These are phyloP conservation scores for Leishmania gerbilli DNA, from an alignment of 208 protist genomes.

Conservation along the genomic window DNA sequence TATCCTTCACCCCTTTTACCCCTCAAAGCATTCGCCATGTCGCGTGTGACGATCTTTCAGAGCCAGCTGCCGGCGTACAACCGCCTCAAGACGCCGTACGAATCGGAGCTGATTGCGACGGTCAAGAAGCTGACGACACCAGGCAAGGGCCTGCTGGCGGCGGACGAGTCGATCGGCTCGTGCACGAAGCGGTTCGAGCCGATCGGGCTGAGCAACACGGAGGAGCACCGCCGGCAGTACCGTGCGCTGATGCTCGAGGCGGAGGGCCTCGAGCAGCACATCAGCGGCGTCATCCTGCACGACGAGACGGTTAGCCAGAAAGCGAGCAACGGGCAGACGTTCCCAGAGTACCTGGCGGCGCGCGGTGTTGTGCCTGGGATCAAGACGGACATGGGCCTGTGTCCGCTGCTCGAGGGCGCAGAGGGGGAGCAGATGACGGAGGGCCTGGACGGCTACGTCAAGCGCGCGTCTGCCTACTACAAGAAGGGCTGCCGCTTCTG, in stretches of 20 bases:
- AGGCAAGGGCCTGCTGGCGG: conserved; percentile 97
- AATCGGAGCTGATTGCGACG: conserved; percentile 73
- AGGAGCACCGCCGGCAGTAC: conserved; percentile 94
- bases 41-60: conserved; percentile 78
- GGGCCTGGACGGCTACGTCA: conserved; percentile 94
- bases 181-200: conserved; percentile 95
- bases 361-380: conserved; percentile 95
- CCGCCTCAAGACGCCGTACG: conserved; percentile 78
- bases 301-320: conserved; percentile 98
- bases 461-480: conserved; percentile 95
- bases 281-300: conserved; percentile 97
- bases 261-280: conserved; percentile 91
- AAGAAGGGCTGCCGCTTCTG: conserved; percentile 96
- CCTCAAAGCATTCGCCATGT: conserved; percentile 34
- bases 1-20: background rate
- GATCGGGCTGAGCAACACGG: conserved; percentile 96
- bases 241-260: conserved; percentile 85
- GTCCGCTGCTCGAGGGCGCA: conserved; percentile 82
- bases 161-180: conserved; percentile 93
- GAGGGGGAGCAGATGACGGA: conserved; percentile 94
- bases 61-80: conserved; percentile 85
- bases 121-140: conserved; percentile 70
- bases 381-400: conserved; percentile 95
- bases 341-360: conserved; percentile 84
- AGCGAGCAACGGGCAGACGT: conserved; percentile 83